Evolutionary conservation across 2,329 filamentous ascomycete genomes (phyloP), one percentile per base, ranked within the genome.

Genomic region (Cladorrhinum sp.): DNA sequence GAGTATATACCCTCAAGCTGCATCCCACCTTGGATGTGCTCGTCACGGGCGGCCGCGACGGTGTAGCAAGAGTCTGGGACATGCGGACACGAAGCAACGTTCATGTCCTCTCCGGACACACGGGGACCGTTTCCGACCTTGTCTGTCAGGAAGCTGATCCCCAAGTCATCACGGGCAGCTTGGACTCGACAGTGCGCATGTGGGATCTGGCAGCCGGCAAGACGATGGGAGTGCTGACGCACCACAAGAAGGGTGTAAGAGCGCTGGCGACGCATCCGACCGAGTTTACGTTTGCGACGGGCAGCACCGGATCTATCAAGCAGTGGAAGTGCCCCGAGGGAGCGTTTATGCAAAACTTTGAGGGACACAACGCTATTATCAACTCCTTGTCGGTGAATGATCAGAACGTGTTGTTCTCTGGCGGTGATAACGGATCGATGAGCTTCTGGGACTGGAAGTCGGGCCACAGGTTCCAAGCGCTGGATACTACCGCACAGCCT

Each of bases 401-500:
- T 70, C 92, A 97, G 73, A 95, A 97, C 69, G 91, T 98, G 16
- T 77, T 99, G 62, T 97, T 99, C 75, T 95, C 92, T 2, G 95
- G 95, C 60, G 94, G 88, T 52, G 95, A 99, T 72, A 97, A 99
- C 69, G 95, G 96, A 46, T 96, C 91, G 36, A 95, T 98, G 81
- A 91, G 87, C 67, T 99, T 99, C 80, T 99, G 93, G 90, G 96
- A 99, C 74, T 99, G 95, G 95, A 98, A 98, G 78, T 90, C 92
- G 0, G 95, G 96, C 0, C 86, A 99, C 73, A 84, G 90, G 53
- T 99, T 95, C 79, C 95, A 99, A 76, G 85, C 86, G 8, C 82
- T 94, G 12, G 93, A 99, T 68, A 96, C 91, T 2, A 91, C 91
- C 7, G 95, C 95, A 0, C 95, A 99, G 74, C 95, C 95, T 0